Conservation (phyloP, 2,329 filamentous ascomycete species). For the Magnaporthales sp. region DNA sequence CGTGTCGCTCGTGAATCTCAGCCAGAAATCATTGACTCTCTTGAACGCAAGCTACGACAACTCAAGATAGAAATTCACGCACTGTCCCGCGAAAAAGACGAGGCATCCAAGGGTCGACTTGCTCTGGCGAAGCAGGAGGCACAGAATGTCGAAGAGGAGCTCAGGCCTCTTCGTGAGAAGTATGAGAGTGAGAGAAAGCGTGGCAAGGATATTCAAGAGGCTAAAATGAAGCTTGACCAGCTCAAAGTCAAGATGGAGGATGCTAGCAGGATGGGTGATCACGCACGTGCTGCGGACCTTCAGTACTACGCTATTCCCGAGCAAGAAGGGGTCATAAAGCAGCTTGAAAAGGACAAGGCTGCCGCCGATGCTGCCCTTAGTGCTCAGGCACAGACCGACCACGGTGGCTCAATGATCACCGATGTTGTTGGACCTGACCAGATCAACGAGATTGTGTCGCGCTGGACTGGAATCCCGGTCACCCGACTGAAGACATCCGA, state of each 20-base stretch:
- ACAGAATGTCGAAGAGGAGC: conserved; percentile 87
- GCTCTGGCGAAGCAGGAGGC: conserved; percentile 80
- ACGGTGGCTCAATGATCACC: conserved; percentile 68
- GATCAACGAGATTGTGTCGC: conserved; percentile 96
- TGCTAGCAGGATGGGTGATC: conserved; percentile 79
- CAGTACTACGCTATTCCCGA: conserved; percentile 97
- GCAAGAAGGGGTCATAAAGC: conserved; percentile 69
- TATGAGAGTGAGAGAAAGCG: conserved; percentile 90
- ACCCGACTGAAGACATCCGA: conserved; percentile 89
- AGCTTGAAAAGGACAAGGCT: conserved; percentile 72
- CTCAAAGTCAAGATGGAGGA: conserved; percentile 89
- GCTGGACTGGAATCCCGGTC: conserved; percentile 97
- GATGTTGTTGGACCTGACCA: conserved; percentile 94
- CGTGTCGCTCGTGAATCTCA: conserved; percentile 92
- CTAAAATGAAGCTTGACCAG: conserved; percentile 88
- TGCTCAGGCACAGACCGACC: conserved; percentile 39
- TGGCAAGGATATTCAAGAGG: conserved; percentile 85
- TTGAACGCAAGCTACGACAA: conserved; percentile 84
- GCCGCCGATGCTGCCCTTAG: conserved; percentile 66
- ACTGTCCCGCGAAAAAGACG: conserved; percentile 86
- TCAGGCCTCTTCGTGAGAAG: conserved; percentile 85
- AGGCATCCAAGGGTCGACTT: conserved; percentile 78
- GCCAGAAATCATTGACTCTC: conserved; percentile 87
- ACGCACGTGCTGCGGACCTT: conserved; percentile 82
- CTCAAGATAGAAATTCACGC: conserved; percentile 97